A percentile compares a stretch with the other conserved stretches of the same genome.
These are phyloP conservation scores for Geranomyces michiganensis DNA, from an alignment of 192 early-diverging fungal species.

Conservation along the genomic window DNA sequence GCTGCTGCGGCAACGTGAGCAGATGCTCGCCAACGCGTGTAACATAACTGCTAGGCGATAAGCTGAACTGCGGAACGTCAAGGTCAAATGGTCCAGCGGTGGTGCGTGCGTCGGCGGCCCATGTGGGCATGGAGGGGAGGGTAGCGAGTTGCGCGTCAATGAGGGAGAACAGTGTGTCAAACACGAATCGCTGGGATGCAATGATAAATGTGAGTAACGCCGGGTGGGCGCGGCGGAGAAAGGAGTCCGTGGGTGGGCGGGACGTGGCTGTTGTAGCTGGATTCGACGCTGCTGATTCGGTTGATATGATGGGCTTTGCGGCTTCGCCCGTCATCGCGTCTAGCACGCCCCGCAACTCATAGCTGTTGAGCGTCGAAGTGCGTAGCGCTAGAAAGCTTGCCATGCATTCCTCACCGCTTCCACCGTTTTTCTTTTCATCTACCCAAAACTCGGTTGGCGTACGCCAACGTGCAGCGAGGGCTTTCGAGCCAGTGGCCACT, in stretches of 20 bases:
- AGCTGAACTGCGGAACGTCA: slow-evolving; percentile 64
- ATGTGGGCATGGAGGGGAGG: slow-evolving; percentile 47
- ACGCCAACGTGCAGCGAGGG: background rate
- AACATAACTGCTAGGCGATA: slow-evolving; percentile 69
- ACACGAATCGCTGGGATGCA: slow-evolving; percentile 57
- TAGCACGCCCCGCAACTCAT: slow-evolving; percentile 41
- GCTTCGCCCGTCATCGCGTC: background rate
- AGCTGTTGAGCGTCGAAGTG: slow-evolving; percentile 60
- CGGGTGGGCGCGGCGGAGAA: background rate
- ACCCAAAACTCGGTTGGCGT: slow-evolving; percentile 15
- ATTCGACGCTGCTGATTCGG: background rate
- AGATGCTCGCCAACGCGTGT: slow-evolving; percentile 70
- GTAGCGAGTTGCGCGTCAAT: slow-evolving; percentile 51
- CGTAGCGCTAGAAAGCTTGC: slow-evolving; percentile 48
- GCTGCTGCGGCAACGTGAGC: slow-evolving; percentile 67
- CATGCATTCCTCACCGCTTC: slow-evolving; percentile 29
- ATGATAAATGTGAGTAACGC: slow-evolving; percentile 34
- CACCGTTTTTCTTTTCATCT: slow-evolving; percentile 25
- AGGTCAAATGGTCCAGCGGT: slow-evolving; percentile 29
- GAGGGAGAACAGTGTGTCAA: slow-evolving; percentile 58
- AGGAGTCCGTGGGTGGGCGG: background rate
- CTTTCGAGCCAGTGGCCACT: background rate
- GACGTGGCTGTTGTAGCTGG: background rate
- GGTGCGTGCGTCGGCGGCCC: slow-evolving; percentile 37
- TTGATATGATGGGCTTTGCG: too few species aligned